phyloP scores from a whole-genome alignment of 2,329 filamentous ascomycete genomes.

The Teratosphaeria viscida region DNA sequence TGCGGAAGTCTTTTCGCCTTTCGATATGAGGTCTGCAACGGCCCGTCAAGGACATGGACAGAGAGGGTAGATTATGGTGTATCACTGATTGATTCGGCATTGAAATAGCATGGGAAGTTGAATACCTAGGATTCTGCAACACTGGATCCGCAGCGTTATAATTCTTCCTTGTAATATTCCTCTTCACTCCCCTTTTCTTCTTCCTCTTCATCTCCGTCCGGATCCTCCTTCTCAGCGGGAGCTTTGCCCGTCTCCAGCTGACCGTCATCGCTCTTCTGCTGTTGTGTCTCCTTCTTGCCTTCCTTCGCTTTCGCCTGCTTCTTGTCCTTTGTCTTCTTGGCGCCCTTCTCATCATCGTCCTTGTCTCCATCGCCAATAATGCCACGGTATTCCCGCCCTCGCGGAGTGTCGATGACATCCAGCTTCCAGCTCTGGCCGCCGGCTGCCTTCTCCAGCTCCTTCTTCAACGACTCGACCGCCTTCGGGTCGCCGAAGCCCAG shows the following conservation, averaged over 20 bases:
- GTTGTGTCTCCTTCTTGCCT: slow-evolving; percentile 2
- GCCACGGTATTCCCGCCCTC: slow-evolving; percentile 56
- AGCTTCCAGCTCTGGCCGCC: slow-evolving; percentile 68
- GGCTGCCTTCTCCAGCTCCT: slow-evolving; percentile 58
- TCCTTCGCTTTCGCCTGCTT: slow-evolving; percentile 38
- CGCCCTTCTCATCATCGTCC: slow-evolving; percentile 28
- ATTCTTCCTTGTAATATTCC: not conserved
- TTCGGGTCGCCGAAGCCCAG: slow-evolving; percentile 58
- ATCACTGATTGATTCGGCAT: too few relatives aligned
- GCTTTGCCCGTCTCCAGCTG: not conserved
- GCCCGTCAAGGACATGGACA: too few relatives aligned
- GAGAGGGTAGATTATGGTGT: too few relatives aligned
- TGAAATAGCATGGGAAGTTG: too few relatives aligned
- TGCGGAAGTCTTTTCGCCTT: too few relatives aligned
- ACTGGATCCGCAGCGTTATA: not conserved
- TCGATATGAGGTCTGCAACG: too few relatives aligned
- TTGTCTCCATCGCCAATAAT: slow-evolving; percentile 53
- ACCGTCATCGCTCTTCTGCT: slow-evolving; percentile 5
- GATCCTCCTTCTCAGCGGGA: not conserved
- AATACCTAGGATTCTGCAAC: not conserved
- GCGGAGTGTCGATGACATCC: slow-evolving; percentile 62
- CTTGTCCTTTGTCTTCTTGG: slow-evolving; percentile 34
- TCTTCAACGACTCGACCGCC: slow-evolving; percentile 58
- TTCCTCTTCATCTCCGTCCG: not conserved
- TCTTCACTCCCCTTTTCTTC: not conserved